These are phyloP conservation scores for Ajuga chamaepitys DNA, from an alignment of 257 asterid genomes.

Conservation along the genomic window DNA sequence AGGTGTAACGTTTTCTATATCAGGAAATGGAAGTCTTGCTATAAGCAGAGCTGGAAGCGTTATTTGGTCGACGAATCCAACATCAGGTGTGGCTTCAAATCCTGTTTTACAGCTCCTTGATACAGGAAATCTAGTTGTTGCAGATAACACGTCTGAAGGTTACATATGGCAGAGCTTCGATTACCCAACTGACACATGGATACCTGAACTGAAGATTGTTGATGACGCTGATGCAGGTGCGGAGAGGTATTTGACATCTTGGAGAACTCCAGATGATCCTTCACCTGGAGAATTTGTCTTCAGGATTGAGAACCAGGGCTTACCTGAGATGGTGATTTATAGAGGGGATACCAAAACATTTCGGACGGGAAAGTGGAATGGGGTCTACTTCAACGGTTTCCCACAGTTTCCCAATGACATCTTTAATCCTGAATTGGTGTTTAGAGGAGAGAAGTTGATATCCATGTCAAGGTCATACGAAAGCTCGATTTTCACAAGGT, in stretches of 20 bases:
- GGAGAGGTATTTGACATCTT: constrained; percentile 15
- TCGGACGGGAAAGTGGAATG: constrained; percentile 35
- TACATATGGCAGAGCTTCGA: too few relatives aligned
- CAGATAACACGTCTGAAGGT: too few relatives aligned
- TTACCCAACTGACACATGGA: background rate
- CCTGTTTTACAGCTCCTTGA: too few relatives aligned
- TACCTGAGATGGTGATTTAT: constrained; percentile 16
- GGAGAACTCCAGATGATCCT: constrained; percentile 37
- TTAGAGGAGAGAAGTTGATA: constrained; percentile 10
- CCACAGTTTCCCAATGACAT: background rate
- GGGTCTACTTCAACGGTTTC: constrained; percentile 15
- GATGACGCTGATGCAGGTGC: constrained; percentile 8
- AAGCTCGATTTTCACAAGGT: constrained; percentile 4
- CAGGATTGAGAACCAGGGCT: constrained; percentile 18
- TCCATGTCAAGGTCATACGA: background rate
- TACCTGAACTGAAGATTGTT: background rate
- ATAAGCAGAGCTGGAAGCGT: background rate
- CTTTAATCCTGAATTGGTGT: background rate
- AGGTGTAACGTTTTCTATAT: background rate
- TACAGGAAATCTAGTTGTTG: too few relatives aligned
- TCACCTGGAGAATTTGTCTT: constrained; percentile 24
- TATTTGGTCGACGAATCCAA: constrained; percentile 12
- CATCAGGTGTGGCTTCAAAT: background rate
- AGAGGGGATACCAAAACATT: background rate
- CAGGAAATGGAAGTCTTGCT: background rate